Evolutionary conservation across 192 early-diverging fungal genomes (phyloP), one percentile per base, ranked within the genome.

Genomic region (Pilaira anomala): DNA sequence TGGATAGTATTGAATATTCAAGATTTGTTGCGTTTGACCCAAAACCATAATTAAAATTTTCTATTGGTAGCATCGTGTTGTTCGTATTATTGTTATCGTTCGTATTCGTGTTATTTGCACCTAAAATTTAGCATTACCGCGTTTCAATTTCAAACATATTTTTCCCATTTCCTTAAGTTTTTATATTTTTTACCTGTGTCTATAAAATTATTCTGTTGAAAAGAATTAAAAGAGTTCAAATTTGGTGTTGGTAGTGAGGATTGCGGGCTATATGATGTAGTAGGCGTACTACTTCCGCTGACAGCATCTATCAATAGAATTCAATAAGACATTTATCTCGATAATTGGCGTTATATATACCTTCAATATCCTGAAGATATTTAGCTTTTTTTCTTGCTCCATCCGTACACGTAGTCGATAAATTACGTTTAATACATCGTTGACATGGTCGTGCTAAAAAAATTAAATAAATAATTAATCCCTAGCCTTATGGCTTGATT

Each of bases 361-460:
- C 84, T 55, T 82, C 80, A n/a, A 74, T 74, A 51, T 92, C 92
- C 64, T 88, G 81, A 55, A 97, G 78, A 62, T 97, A 97, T 73
- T 97, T 97, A 44, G 95, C 93, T 71, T 89, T 93, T 71, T 96
- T 97, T 58, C 95, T 83, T 46, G 79, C 75, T 22, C 95, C 95
- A 67, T 97, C 95, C 3, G 86, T 82, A 68, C 95, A 95, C 0
- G 88, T 85, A 26, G 66, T 72, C 3, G 78, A 87, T 21, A 93
- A 62, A 25, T 89, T 91, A 33, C 87, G 76, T 76, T 94, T 95
- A 28, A 91, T 80, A 66, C 95, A 97, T 7, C 93, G 87, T 41
- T 80, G 80, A 69, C 95, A 97, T 29, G 95, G 95, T 25, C 95
- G 88, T 25, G 80, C 83, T 84, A 76, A 26, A 44, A 41, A 16